These are phyloP conservation scores for Leccinum longicurvipes DNA, from an alignment of 768 basidiomycete species.

Conservation along the genomic window DNA sequence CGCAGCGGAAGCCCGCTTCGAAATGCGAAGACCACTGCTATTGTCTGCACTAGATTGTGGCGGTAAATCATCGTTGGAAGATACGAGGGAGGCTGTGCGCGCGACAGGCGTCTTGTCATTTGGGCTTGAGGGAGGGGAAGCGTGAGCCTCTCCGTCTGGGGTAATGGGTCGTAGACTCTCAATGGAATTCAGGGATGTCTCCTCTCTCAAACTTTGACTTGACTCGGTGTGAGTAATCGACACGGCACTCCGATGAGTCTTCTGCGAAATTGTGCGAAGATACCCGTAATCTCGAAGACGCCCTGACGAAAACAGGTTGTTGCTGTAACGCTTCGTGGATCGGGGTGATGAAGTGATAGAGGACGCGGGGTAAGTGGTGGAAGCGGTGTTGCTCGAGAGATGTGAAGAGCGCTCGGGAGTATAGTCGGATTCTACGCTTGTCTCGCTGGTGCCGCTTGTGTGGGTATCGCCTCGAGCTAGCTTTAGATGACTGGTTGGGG, in stretches of 20 bases:
- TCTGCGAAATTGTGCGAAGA: slow-evolving; percentile 52
- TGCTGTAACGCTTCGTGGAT: slow-evolving; percentile 73
- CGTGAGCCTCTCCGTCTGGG: slow-evolving; percentile 47
- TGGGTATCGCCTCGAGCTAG: slow-evolving; percentile 14
- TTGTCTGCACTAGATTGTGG: slow-evolving; percentile 17
- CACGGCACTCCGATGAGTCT: slow-evolving; percentile 35
- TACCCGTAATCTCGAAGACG: slow-evolving; percentile 73
- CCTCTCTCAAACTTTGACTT: slow-evolving; percentile 44
- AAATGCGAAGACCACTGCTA: slow-evolving; percentile 31
- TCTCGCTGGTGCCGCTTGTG: slow-evolving; percentile 13
- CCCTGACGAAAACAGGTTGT: slow-evolving; percentile 84
- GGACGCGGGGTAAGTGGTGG: slow-evolving; percentile 38
- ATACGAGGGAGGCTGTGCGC: slow-evolving; percentile 41
- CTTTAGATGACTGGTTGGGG: slow-evolving; percentile 17
- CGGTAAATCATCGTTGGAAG: slow-evolving; percentile 31
- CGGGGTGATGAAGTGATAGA: slow-evolving; percentile 40
- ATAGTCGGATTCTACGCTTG: slow-evolving; percentile 30
- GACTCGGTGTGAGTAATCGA: slow-evolving; percentile 48
- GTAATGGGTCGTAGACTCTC: slow-evolving; percentile 49
- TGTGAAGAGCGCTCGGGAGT: slow-evolving; percentile 33
- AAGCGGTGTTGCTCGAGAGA: slow-evolving; percentile 36
- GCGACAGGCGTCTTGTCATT: slow-evolving; percentile 38
- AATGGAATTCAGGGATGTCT: slow-evolving; percentile 41
- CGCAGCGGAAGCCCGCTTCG: slow-evolving; percentile 63
- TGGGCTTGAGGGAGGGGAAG: slow-evolving; percentile 44